These are phyloP conservation scores for Triticum aestivum DNA, from an alignment of 176 grass and related monocot species.

Conservation along the genomic window DNA sequence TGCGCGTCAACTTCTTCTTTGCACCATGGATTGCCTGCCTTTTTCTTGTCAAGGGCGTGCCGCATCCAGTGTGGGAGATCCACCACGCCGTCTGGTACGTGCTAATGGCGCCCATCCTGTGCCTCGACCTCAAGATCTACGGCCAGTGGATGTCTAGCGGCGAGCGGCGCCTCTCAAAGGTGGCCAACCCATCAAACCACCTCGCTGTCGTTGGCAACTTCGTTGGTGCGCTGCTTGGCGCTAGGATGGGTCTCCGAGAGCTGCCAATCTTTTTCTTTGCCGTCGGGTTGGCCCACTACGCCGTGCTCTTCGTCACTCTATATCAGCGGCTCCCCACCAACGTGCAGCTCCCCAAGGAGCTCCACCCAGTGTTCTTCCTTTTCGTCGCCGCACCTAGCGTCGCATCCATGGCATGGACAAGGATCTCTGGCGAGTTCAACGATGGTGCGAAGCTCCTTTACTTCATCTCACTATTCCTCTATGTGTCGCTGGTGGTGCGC, in stretches of 20 bases:
- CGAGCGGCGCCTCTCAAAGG: slow-evolving; percentile 56
- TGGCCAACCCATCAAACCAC: slow-evolving; percentile 74
- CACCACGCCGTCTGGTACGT: slow-evolving; percentile 52
- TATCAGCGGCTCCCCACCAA: slow-evolving; percentile 80
- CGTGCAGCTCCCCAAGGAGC: slow-evolving; percentile 58
- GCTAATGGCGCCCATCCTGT: slow-evolving; percentile 50
- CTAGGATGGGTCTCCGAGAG: slow-evolving; percentile 53
- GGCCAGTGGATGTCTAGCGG: slow-evolving; percentile 84
- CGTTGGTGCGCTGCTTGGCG: slow-evolving; percentile 61
- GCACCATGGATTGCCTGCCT: slow-evolving; percentile 60
- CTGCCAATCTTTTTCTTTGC: slow-evolving; percentile 65
- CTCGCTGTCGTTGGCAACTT: slow-evolving; percentile 55
- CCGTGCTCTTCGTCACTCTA: slow-evolving; percentile 73
- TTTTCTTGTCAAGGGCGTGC: slow-evolving; percentile 32
- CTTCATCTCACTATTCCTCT: slow-evolving; percentile 73
- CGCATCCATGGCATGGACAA: slow-evolving; percentile 60
- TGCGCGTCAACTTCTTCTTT: slow-evolving; percentile 64
- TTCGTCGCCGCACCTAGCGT: slow-evolving; percentile 68
- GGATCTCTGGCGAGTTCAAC: slow-evolving; percentile 51
- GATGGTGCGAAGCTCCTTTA: slow-evolving; percentile 54
- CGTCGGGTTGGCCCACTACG: slow-evolving; percentile 62
- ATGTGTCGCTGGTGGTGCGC: slow-evolving; percentile 48
- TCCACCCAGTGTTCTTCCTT: slow-evolving; percentile 81
- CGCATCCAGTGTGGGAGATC: too few species aligned
- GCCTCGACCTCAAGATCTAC: slow-evolving; percentile 68